phyloP scores from a whole-genome alignment of 2,329 filamentous ascomycete genomes.

The Xylaria hypoxylon region DNA sequence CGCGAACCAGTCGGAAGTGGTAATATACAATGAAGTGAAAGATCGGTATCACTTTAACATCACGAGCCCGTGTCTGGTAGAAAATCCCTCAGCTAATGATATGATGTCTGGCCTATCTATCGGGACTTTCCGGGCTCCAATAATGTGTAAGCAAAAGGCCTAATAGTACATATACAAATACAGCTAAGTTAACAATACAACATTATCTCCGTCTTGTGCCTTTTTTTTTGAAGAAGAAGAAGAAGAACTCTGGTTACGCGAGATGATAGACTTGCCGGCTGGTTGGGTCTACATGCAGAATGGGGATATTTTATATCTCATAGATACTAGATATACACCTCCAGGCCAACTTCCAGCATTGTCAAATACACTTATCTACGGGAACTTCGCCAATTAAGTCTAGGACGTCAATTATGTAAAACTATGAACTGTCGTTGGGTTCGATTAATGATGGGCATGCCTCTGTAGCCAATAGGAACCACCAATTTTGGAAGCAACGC shows the following conservation, averaged over 20 bases:
- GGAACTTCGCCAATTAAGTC: neutral
- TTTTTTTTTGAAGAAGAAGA: no score
- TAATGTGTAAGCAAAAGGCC: slow-evolving; percentile 21
- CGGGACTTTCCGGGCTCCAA: slow-evolving; percentile 27
- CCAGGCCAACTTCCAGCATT: neutral
- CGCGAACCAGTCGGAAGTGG: slow-evolving; percentile 24
- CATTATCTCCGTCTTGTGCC: neutral
- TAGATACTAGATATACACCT: slow-evolving; percentile 10
- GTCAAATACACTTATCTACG: neutral
- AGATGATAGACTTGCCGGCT: slow-evolving; percentile 11
- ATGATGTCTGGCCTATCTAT: slow-evolving; percentile 21
- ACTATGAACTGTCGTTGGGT: no score
- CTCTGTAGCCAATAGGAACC: slow-evolving; percentile 1
- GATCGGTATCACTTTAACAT: slow-evolving; percentile 21
- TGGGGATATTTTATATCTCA: slow-evolving; percentile 4
- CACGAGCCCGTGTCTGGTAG: slow-evolving; percentile 9
- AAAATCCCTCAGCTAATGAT: slow-evolving; percentile 31
- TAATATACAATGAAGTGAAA: neutral
- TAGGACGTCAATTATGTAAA: neutral
- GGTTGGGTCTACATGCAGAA: slow-evolving; percentile 28
- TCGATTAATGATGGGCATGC: neutral
- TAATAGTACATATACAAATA: slow-evolving; percentile 4
- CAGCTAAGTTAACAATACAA: slow-evolving; percentile 8
- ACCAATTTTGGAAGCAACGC: neutral
- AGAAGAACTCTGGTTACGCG: slow-evolving; percentile 1